phyloP scores from a whole-genome alignment of 441 rosid genomes.

The Syzygium syzygioides region DNA sequence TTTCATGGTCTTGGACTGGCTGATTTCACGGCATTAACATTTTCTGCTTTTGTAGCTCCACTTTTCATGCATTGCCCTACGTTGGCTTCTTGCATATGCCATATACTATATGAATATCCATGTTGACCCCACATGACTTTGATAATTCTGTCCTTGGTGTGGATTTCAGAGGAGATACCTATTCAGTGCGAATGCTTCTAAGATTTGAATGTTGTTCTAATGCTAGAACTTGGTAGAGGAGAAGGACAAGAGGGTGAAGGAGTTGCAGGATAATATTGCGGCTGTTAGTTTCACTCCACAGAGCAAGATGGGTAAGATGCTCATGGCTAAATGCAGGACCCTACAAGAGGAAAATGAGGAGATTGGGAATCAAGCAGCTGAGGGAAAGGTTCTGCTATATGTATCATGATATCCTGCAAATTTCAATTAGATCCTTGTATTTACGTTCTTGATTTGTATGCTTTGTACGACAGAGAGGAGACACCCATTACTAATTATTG shows the following conservation, averaged over 20 bases:
- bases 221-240: slow-evolving; percentile 87
- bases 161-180: neutral
- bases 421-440: neutral
- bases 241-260: slow-evolving; percentile 93
- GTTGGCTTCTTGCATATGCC: neutral
- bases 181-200: neutral
- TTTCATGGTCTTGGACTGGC: neutral
- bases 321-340: slow-evolving; percentile 95
- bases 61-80: neutral
- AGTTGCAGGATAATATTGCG: slow-evolving; percentile 85
- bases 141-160: neutral
- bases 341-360: slow-evolving; percentile 97
- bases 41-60: neutral
- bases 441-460: neutral
- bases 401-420: neutral
- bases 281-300: slow-evolving; percentile 87
- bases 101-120: neutral
- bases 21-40: neutral
- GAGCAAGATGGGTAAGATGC: slow-evolving; percentile 97
- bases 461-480: neutral
- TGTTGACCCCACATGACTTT: neutral
- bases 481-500: neutral
- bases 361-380: slow-evolving; percentile 92
- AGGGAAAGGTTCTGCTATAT: slow-evolving; percentile 63
- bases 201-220: neutral